These are phyloP conservation scores for Onygenales sp. DNA, from an alignment of 2,329 filamentous ascomycete genomes.

Conservation along the genomic window DNA sequence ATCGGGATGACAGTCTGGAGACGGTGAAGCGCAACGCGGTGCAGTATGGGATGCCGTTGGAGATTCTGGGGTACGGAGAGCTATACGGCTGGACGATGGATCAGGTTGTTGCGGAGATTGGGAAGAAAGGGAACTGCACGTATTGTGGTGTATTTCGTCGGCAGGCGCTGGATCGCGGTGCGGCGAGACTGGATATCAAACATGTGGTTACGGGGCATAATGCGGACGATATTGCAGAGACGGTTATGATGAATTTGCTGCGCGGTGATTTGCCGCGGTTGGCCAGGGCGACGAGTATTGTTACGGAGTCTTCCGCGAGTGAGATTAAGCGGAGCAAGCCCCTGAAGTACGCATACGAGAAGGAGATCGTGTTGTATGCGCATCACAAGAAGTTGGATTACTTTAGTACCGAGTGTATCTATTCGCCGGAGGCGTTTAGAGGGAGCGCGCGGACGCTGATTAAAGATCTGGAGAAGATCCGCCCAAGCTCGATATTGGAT, in stretches of 20 bases:
- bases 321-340: slow-evolving; percentile 95
- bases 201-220: slow-evolving; percentile 98
- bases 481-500: slow-evolving; percentile 89
- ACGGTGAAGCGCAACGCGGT: slow-evolving; percentile 89
- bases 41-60: slow-evolving; percentile 84
- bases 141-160: slow-evolving; percentile 95
- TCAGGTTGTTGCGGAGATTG: slow-evolving; percentile 89
- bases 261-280: slow-evolving; percentile 81
- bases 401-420: slow-evolving; percentile 97
- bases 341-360: slow-evolving; percentile 96
- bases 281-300: slow-evolving; percentile 79
- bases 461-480: slow-evolving; percentile 87
- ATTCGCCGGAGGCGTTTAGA: slow-evolving; percentile 92
- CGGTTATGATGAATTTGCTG: slow-evolving; percentile 92
- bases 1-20: slow-evolving; percentile 89
- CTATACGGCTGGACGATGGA: slow-evolving; percentile 99
- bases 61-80: slow-evolving; percentile 86
- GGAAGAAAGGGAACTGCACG: slow-evolving; percentile 97
- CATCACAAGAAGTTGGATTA: slow-evolving; percentile 96
- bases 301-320: slow-evolving; percentile 67
- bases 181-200: slow-evolving; percentile 73
- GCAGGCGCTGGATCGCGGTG: slow-evolving; percentile 86
- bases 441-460: slow-evolving; percentile 86
- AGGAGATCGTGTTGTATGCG: slow-evolving; percentile 96
- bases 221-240: slow-evolving; percentile 94